phyloP scores from a whole-genome alignment of 23 red algal genomes.

The Gracilaria domingensis region DNA sequence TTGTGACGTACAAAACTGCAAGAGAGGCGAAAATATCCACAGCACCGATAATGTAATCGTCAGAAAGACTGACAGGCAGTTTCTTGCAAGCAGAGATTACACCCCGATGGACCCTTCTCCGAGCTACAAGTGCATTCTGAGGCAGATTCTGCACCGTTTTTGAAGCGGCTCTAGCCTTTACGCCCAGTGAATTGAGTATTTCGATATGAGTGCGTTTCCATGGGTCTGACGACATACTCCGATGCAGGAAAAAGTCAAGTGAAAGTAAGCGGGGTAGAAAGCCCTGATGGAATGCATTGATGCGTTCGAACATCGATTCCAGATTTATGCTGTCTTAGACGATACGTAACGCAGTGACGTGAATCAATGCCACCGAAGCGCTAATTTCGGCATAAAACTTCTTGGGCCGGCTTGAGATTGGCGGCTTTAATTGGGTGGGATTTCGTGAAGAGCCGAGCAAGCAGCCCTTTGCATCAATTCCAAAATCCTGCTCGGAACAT shows the following conservation, averaged over 20 bases:
- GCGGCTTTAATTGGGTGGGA: neutral
- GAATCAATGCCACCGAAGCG: neutral
- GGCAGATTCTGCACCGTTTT: neutral
- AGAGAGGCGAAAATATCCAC: conserved; percentile 50
- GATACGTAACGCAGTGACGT: neutral
- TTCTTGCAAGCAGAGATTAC: conserved; percentile 16
- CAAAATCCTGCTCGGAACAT: neutral
- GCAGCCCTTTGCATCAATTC: neutral
- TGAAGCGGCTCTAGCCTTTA: neutral
- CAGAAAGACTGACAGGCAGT: conserved; percentile 34
- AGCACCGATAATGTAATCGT: conserved; percentile 60
- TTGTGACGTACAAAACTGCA: conserved; percentile 33
- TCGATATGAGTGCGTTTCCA: neutral
- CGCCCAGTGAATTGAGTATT: neutral
- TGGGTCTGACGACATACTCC: conserved; percentile 34
- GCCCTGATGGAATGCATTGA: neutral
- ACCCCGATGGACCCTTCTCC: neutral
- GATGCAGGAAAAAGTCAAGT: neutral
- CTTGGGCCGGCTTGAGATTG: neutral
- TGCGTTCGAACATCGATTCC: neutral
- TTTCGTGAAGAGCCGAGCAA: conserved; percentile 7
- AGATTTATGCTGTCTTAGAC: neutral
- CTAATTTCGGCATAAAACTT: neutral
- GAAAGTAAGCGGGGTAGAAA: conserved; percentile 17
- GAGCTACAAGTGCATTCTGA: conserved; percentile 1